Evolutionary conservation across 495 filamentous ascomycete species (phyloP).

Genomic region (Pseudomonodictys pantanalensis): DNA sequence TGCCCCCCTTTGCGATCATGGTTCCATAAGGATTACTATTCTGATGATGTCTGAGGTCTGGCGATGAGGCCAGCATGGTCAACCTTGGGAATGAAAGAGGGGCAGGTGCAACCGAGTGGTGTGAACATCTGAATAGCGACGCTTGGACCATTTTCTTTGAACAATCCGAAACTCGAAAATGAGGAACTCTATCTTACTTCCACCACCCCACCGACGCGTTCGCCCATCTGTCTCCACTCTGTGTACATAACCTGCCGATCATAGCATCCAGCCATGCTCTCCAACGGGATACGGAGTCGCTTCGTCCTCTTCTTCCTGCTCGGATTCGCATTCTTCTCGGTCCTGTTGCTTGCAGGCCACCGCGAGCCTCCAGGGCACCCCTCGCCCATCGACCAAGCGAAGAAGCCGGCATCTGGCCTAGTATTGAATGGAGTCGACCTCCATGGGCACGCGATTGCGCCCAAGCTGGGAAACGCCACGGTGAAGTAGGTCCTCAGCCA

Average conservation of each 20-base stretch:
- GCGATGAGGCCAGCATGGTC: too few relatives aligned
- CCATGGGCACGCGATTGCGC: conserved; percentile 78
- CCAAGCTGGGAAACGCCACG: conserved; percentile 88
- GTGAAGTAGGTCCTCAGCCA: conserved; percentile 57
- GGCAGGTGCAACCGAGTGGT: background rate
- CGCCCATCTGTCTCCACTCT: background rate
- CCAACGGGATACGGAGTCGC: conserved; percentile 27
- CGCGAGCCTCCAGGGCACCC: conserved; percentile 16
- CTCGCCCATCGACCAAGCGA: conserved; percentile 8
- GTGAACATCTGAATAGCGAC: background rate
- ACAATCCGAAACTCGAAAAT: background rate
- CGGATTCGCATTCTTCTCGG: conserved; percentile 27
- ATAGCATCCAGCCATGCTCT: conserved; percentile 14
- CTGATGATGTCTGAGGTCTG: too few relatives aligned
- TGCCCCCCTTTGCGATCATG: background rate
- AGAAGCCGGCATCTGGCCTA: background rate
- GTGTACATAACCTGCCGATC: background rate
- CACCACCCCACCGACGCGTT: background rate
- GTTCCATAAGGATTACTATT: too few relatives aligned
- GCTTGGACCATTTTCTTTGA: background rate
- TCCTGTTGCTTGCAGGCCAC: conserved; percentile 29
- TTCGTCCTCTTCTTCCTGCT: conserved; percentile 32
- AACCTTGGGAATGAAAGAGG: background rate
- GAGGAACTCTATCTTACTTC: background rate
- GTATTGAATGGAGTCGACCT: conserved; percentile 47